Conservation (phyloP, 192 early-diverging fungal genomes). For the Coemansia sp. region DNA sequence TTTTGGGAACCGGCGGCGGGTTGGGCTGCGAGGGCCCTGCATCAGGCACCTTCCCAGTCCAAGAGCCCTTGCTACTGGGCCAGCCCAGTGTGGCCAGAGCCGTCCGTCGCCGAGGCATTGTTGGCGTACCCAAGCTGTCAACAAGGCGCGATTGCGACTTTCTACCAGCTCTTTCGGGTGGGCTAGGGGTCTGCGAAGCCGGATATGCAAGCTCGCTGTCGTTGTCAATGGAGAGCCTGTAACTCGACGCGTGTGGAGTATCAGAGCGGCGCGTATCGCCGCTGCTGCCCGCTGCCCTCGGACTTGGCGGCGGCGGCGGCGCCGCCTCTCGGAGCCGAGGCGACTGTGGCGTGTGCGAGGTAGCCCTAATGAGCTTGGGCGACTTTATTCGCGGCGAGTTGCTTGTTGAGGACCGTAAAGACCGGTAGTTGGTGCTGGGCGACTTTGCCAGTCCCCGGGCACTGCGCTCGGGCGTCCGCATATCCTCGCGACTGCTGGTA, state of each 20-base stretch:
- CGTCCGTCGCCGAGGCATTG: constrained; percentile 27
- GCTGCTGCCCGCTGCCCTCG: background rate
- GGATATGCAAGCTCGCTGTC: background rate
- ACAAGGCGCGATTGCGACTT: constrained; percentile 13
- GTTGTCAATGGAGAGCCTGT: constrained; percentile 10
- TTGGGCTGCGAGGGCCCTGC: background rate
- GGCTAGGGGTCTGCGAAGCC: constrained; percentile 25
- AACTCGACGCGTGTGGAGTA: constrained; percentile 19
- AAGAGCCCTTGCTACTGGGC: constrained; percentile 4
- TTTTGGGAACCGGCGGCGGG: constrained; percentile 4
- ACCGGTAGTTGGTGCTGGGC: background rate
- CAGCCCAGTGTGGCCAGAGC: constrained; percentile 34
- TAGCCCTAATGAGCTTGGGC: constrained; percentile 23
- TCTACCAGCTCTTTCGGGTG: constrained; percentile 14
- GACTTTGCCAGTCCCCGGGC: constrained; percentile 4
- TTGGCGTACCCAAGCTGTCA: constrained; percentile 16
- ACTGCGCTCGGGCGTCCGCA: background rate
- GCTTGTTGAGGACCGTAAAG: background rate
- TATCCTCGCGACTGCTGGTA: constrained; percentile 8
- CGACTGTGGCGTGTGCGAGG: constrained; percentile 7
- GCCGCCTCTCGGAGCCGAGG: background rate
- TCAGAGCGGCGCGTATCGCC: constrained; percentile 1
- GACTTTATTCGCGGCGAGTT: constrained; percentile 1
- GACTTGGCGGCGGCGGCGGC: background rate
- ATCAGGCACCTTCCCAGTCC: background rate